phyloP scores from a whole-genome alignment of 2,329 filamentous ascomycete genomes.

The Akanthomyces muscarius region DNA sequence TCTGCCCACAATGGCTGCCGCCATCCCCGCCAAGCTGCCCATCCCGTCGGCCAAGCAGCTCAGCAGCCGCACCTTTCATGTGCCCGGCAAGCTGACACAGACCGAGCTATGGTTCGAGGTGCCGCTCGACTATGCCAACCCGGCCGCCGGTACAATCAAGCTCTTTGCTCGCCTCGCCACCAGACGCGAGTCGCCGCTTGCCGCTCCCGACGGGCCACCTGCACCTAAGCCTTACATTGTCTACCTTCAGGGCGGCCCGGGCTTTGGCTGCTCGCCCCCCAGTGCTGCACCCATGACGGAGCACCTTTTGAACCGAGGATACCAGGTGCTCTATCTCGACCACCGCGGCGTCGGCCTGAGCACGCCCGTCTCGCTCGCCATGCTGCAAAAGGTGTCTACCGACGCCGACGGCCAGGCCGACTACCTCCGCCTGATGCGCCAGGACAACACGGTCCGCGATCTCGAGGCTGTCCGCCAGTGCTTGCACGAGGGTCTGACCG shows the following conservation, averaged over 20 bases:
- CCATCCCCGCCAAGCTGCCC: slow-evolving; percentile 20
- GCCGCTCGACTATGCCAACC: slow-evolving; percentile 70
- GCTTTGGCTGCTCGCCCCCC: slow-evolving; percentile 70
- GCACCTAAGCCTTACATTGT: slow-evolving; percentile 56
- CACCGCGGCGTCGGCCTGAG: slow-evolving; percentile 87
- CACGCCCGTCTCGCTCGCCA: slow-evolving; percentile 70
- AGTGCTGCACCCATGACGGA: slow-evolving; percentile 70
- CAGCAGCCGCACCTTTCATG: slow-evolving; percentile 39
- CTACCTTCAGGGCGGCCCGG: slow-evolving; percentile 83
- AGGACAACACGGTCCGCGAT: slow-evolving; percentile 86
- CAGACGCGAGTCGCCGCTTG: slow-evolving; percentile 61
- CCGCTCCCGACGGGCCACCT: slow-evolving; percentile 36
- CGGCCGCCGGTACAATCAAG: slow-evolving; percentile 56
- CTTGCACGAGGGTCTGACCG: slow-evolving; percentile 65
- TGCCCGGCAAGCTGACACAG: slow-evolving; percentile 65
- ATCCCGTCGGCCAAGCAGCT: slow-evolving; percentile 37
- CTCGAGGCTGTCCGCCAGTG: slow-evolving; percentile 78
- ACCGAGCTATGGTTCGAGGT: slow-evolving; percentile 86
- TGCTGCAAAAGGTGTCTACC: slow-evolving; percentile 53
- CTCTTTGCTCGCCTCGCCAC: slow-evolving; percentile 74
- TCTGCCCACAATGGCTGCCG: slow-evolving; percentile 15
- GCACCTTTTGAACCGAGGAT: slow-evolving; percentile 70
- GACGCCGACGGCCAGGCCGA: slow-evolving; percentile 67
- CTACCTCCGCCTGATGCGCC: slow-evolving; percentile 80
- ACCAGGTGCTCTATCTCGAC: slow-evolving; percentile 83